Evolutionary conservation across 2,329 filamentous ascomycete species (phyloP).

Genomic region (Neofusicoccum sp.): DNA sequence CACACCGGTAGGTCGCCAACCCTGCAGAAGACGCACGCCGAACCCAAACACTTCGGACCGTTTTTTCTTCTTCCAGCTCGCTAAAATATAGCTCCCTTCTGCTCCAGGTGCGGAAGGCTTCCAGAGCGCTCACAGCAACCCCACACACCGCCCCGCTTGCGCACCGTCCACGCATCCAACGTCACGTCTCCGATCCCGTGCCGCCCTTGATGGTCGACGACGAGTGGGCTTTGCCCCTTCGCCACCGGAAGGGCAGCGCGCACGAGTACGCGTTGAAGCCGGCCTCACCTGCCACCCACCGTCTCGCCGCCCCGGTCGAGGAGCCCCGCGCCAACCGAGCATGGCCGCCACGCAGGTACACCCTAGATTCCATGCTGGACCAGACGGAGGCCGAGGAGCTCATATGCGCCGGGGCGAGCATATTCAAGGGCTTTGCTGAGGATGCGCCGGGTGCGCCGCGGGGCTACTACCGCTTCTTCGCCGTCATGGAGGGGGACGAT

Average conservation of each 20-base stretch:
- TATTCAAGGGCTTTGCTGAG: constrained; percentile 41
- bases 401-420: constrained; percentile 38
- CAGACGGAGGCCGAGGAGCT: constrained; percentile 37
- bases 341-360: constrained; percentile 42
- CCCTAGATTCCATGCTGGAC: constrained; percentile 31
- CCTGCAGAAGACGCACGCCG: neutral
- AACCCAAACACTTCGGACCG: neutral
- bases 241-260: constrained; percentile 2
- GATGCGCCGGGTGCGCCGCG: constrained; percentile 35
- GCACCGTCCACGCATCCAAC: constrained; percentile 34
- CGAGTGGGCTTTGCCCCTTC: constrained; percentile 18
- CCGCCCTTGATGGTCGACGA: constrained; percentile 16
- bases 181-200: constrained; percentile 34
- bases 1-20: constrained; percentile 7
- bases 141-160: constrained; percentile 28
- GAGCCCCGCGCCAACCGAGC: constrained; percentile 33
- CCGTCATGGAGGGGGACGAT: constrained; percentile 40
- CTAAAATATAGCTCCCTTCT: constrained; percentile 2
- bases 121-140: constrained; percentile 20
- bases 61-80: neutral
- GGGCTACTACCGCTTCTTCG: constrained; percentile 40
- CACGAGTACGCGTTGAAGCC: neutral
- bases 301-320: constrained; percentile 25
- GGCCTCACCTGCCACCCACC: neutral
- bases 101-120: constrained; percentile 10